Evolutionary conservation across 805 yeast species (phyloP).

Genomic region (Yarrowia porcina): DNA sequence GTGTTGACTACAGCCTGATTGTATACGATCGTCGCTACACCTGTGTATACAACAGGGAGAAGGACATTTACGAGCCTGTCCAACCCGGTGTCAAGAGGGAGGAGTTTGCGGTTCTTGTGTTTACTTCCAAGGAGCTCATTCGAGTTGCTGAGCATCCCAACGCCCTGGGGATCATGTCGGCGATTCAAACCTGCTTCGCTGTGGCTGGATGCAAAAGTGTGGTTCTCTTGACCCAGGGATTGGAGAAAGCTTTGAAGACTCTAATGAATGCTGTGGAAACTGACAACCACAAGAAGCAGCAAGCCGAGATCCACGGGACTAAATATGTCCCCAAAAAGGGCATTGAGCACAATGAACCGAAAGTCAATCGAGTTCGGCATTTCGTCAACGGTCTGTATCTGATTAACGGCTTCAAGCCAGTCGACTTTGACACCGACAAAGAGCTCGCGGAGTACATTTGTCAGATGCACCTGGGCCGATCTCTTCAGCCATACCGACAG

Average conservation of each 20-base stretch:
- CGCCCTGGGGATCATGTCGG: neutral
- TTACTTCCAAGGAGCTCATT: conserved; percentile 1
- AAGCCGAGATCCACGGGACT: neutral
- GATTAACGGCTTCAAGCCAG: neutral
- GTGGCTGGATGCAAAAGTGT: neutral
- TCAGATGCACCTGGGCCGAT: neutral
- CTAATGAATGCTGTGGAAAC: neutral
- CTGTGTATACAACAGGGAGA: conserved; percentile 28
- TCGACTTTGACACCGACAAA: conserved; percentile 6
- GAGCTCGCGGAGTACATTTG: conserved; percentile 9
- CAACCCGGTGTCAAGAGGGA: neutral
- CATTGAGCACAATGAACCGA: neutral
- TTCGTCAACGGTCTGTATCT: neutral
- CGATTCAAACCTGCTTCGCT: too few relatives aligned
- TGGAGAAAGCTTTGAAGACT: neutral
- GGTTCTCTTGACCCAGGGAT: neutral
- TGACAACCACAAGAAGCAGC: neutral
- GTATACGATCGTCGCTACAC: neutral
- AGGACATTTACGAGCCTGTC: conserved; percentile 30
- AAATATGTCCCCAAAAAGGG: neutral
- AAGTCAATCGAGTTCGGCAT: neutral
- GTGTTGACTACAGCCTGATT: neutral
- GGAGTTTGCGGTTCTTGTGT: neutral
- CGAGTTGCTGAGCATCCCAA: conserved; percentile 1
- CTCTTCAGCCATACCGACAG: conserved; percentile 17